A percentile compares a stretch with the other conserved stretches of the same genome.
Conservation (phyloP, 2,329 filamentous ascomycete genomes). For the Blumeriella jaapii region DNA sequence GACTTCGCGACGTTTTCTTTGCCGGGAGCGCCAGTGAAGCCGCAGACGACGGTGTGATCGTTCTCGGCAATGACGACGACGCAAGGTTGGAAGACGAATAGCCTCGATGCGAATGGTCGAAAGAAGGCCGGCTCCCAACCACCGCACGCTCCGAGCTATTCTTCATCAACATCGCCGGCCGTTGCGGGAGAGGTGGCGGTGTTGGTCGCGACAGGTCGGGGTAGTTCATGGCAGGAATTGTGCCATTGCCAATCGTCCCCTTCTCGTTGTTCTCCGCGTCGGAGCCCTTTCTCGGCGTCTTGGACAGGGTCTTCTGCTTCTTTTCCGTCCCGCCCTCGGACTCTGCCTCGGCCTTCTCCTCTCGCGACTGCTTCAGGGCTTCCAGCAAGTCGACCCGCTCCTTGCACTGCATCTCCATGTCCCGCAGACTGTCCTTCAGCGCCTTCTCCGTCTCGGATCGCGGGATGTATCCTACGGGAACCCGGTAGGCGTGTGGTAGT, state of each 20-base stretch:
- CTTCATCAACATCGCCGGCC: constrained; percentile 36
- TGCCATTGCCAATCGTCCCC: constrained; percentile 68
- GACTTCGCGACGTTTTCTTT: constrained; percentile 34
- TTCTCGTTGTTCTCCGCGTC: constrained; percentile 25
- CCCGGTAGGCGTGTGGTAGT: constrained; percentile 68
- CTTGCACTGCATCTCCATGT: constrained; percentile 84
- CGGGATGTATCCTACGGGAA: constrained; percentile 56
- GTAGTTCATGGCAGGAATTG: constrained; percentile 70
- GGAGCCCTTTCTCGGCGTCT: constrained; percentile 21
- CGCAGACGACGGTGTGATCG: constrained; percentile 10
- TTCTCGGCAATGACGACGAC: constrained; percentile 13
- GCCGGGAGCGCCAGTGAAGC: constrained; percentile 17
- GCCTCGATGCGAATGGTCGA: no score
- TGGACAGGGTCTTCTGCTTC: constrained; percentile 24
- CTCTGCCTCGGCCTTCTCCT: constrained; percentile 29
- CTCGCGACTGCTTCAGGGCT: constrained; percentile 58
- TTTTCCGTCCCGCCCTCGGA: constrained; percentile 16
- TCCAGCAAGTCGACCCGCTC: constrained; percentile 84
- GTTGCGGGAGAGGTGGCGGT: constrained; percentile 42
- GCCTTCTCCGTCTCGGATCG: constrained; percentile 75
- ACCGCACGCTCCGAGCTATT: constrained; percentile 39
- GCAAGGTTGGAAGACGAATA: constrained; percentile 10
- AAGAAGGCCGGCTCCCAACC: constrained; percentile 24
- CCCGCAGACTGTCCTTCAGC: constrained; percentile 66
- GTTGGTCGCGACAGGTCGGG: constrained; percentile 64